Conservation (phyloP, 75 land plant species). For the Azolla pinnata region DNA sequence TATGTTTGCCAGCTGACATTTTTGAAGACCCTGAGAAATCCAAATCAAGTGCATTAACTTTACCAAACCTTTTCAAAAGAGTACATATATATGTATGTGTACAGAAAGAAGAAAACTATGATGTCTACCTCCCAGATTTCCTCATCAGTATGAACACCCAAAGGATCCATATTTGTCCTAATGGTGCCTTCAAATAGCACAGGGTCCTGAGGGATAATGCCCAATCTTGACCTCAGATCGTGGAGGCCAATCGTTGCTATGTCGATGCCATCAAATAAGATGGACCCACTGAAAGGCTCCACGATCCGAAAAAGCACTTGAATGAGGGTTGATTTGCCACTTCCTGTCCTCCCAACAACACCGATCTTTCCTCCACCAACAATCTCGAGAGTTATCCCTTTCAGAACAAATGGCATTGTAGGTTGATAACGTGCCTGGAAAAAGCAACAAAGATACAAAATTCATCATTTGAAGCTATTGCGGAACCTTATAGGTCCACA, state of each 20-base stretch:
- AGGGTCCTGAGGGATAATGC: constrained; percentile 50
- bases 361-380: constrained; percentile 32
- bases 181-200: constrained; percentile 38
- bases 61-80: background rate
- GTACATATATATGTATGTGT: background rate
- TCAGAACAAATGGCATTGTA: constrained; percentile 28
- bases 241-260: constrained; percentile 27
- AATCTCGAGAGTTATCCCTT: constrained; percentile 18
- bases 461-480: too few relatives aligned
- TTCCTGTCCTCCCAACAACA: constrained; percentile 40
- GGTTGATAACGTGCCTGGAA: constrained; percentile 30
- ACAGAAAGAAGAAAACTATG: background rate
- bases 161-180: constrained; percentile 33
- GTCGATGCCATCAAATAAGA: constrained; percentile 35
- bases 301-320: constrained; percentile 38
- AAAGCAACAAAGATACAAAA: background rate
- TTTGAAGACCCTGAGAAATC: constrained; percentile 60
- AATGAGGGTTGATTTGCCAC: constrained; percentile 36
- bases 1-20: constrained; percentile 82
- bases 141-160: constrained; percentile 18
- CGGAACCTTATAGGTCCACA: too few relatives aligned
- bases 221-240: constrained; percentile 31
- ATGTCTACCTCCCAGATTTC: constrained; percentile 36
- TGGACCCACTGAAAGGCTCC: constrained; percentile 30
- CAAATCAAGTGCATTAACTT: background rate